Conservation (phyloP, 345 rosid genomes). For the Linum usitatissimum region DNA sequence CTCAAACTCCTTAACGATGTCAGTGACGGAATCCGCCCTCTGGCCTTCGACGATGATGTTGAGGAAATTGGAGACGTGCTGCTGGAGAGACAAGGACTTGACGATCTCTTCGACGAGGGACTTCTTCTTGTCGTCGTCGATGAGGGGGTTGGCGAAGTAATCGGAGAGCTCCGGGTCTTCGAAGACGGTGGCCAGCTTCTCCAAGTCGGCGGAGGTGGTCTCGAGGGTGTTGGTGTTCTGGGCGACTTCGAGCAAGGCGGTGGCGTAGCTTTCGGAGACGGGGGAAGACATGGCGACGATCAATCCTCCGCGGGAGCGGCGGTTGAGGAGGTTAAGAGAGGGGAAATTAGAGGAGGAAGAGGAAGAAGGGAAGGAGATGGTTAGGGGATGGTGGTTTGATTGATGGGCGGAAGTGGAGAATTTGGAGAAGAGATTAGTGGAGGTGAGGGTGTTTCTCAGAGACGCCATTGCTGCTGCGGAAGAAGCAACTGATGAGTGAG, state of each 20-base stretch:
- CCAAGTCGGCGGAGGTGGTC: conserved; percentile 56
- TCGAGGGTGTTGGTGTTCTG: conserved; percentile 50
- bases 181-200: conserved; percentile 64
- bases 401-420: background rate
- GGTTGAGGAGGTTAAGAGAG: conserved; percentile 15
- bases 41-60: conserved; percentile 59
- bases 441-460: background rate
- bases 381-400: conserved; percentile 15
- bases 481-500: too few relatives aligned
- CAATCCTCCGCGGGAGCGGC: conserved; percentile 26
- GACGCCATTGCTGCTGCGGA: background rate
- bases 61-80: conserved; percentile 52
- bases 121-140: conserved; percentile 39
- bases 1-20: conserved; percentile 72
- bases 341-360: conserved; percentile 22
- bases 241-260: conserved; percentile 68
- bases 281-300: conserved; percentile 45
- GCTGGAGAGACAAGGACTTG: conserved; percentile 38
- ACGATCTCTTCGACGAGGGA: conserved; percentile 48
- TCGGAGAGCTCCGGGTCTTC: conserved; percentile 31
- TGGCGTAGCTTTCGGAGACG: conserved; percentile 64
- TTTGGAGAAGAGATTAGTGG: background rate
- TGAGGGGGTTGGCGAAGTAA: conserved; percentile 59
- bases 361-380: conserved; percentile 26
- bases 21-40: conserved; percentile 44